Percentiles rank a stretch among this genome's conserved stretches.
Conservation (phyloP, 352 stramenopile genomes). For the Phytophthora rubi region DNA sequence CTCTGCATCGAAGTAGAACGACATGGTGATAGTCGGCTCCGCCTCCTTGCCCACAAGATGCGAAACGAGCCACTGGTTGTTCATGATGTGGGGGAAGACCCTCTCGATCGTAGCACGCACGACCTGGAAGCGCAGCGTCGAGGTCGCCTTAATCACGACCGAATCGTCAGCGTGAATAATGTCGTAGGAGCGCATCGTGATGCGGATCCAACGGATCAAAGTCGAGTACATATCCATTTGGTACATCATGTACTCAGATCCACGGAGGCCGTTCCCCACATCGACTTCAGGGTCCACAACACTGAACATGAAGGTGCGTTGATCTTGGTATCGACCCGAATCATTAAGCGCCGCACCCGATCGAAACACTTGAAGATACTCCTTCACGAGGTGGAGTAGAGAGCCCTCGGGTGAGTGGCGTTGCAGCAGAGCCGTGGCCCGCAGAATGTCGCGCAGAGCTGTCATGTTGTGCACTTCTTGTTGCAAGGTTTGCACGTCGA, state of each 20-base stretch:
- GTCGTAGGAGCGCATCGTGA: constrained; percentile 26
- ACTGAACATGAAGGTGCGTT: constrained; percentile 38
- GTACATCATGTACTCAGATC: constrained; percentile 38
- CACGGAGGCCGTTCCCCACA: constrained; percentile 28
- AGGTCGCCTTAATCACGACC: neutral
- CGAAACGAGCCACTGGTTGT: constrained; percentile 36
- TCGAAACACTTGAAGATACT: constrained; percentile 39
- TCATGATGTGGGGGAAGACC: constrained; percentile 20
- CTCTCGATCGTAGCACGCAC: constrained; percentile 7
- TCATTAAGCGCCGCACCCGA: constrained; percentile 10
- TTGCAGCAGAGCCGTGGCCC: constrained; percentile 25
- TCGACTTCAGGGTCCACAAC: constrained; percentile 39
- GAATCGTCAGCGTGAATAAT: constrained; percentile 20
- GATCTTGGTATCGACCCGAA: constrained; percentile 6
- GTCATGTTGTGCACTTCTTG: constrained; percentile 45
- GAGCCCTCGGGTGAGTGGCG: constrained; percentile 34
- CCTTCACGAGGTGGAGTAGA: constrained; percentile 29
- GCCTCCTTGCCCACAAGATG: constrained; percentile 42
- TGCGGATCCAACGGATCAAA: constrained; percentile 39
- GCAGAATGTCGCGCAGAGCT: constrained; percentile 37
- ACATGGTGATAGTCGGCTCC: constrained; percentile 9
- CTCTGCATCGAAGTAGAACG: constrained; percentile 40
- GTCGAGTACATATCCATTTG: constrained; percentile 48
- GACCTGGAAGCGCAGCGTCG: constrained; percentile 7
- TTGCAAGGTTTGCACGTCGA: constrained; percentile 48